Evolutionary conservation across 139 green algal genomes (phyloP).

Genomic region (Picochlorum sp.): DNA sequence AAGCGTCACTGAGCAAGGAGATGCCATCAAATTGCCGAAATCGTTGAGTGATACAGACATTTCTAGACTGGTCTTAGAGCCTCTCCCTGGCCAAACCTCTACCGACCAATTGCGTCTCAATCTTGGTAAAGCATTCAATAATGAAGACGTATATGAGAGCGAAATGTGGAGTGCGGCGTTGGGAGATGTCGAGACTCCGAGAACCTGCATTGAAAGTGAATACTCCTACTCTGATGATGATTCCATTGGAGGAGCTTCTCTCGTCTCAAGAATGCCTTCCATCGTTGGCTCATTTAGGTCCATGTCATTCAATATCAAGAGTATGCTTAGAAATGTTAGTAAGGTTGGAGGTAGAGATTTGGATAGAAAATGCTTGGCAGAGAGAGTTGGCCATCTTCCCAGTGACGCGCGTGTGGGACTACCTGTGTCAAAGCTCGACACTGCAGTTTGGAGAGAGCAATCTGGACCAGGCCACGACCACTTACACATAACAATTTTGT

Average conservation of each 20-base stretch:
- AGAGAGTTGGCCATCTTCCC: too few species aligned
- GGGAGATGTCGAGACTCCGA: not conserved
- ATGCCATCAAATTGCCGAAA: not conserved
- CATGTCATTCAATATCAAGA: not conserved
- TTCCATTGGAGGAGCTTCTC: not conserved
- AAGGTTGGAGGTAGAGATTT: not conserved
- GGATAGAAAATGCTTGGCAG: not conserved
- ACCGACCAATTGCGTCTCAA: too few species aligned
- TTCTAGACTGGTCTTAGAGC: not conserved
- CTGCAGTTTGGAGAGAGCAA: constrained; percentile 6
- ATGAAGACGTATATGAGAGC: not conserved
- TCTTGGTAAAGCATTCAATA: not conserved
- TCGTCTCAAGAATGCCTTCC: not conserved
- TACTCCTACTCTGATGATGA: not conserved
- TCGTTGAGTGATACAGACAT: not conserved
- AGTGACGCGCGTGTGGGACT: not conserved
- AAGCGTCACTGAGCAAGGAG: not conserved
- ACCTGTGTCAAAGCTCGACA: constrained; percentile 3
- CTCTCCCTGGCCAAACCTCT: not conserved
- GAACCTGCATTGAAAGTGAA: constrained; percentile 3
- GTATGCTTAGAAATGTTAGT: not conserved
- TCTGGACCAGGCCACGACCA: constrained; percentile 1
- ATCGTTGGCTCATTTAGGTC: not conserved
- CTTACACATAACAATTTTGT: constrained; percentile 15
- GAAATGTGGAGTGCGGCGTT: not conserved